Conservation (phyloP, 2,329 filamentous ascomycete species). For the Trichothecium roseum region DNA sequence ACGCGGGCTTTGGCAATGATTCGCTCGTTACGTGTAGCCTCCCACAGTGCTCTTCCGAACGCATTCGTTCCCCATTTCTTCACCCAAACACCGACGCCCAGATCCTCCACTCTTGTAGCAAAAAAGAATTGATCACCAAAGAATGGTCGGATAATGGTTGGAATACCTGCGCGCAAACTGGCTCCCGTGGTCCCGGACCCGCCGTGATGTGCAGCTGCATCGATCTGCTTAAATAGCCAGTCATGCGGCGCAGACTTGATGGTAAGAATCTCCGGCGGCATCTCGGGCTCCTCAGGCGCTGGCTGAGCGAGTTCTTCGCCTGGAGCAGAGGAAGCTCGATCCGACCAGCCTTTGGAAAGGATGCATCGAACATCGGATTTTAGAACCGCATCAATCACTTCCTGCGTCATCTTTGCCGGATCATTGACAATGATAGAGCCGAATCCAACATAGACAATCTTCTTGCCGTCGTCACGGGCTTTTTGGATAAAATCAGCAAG, state of each 20-base stretch:
- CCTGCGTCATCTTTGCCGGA: constrained; percentile 76
- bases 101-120: constrained; percentile 76
- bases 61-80: constrained; percentile 81
- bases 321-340: constrained; percentile 49
- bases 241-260: constrained; percentile 92
- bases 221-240: constrained; percentile 90
- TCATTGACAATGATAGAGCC: constrained; percentile 92
- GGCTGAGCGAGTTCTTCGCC: constrained; percentile 26
- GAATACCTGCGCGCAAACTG: constrained; percentile 79
- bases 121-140: constrained; percentile 99
- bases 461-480: constrained; percentile 73
- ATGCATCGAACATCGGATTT: constrained; percentile 93
- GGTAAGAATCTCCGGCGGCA: constrained; percentile 70
- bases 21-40: constrained; percentile 77
- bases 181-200: constrained; percentile 93
- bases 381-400: constrained; percentile 83
- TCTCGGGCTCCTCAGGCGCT: constrained; percentile 50
- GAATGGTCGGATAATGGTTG: constrained; percentile 92
- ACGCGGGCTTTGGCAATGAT: constrained; percentile 82
- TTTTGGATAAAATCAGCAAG: constrained; percentile 74
- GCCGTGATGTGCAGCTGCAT: constrained; percentile 89
- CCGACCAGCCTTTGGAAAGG: constrained; percentile 93
- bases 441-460: constrained; percentile 93
- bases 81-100: constrained; percentile 83
- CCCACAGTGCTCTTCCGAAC: constrained; percentile 81